phyloP scores from a whole-genome alignment of 1,139 yeast species.

The Suhomyces panamericanus region DNA sequence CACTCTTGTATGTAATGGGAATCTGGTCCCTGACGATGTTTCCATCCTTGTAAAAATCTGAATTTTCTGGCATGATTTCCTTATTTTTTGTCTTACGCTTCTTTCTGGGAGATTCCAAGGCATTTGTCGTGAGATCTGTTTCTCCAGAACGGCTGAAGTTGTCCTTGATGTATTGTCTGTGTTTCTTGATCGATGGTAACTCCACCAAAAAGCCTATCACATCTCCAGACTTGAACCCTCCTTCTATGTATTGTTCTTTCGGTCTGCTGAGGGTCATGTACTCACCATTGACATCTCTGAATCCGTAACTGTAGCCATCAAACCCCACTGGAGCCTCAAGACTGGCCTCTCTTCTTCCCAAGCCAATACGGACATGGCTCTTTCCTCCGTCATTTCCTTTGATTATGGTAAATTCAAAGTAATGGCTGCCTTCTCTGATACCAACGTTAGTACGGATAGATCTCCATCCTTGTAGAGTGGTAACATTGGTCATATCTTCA shows the following conservation, averaged over 20 bases:
- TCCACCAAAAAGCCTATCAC: conserved; percentile 76
- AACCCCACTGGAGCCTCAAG: conserved; percentile 95
- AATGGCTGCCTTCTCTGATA: conserved; percentile 76
- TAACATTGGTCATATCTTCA: conserved; percentile 43
- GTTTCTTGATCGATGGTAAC: conserved; percentile 57
- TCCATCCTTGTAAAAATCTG: conserved; percentile 24
- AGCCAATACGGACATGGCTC: conserved; percentile 77
- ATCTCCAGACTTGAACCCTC: conserved; percentile 72
- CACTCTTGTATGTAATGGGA: conserved; percentile 80
- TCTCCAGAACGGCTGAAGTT: conserved; percentile 20
- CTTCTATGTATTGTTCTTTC: conserved; percentile 37
- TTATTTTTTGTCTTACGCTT: conserved; percentile 19
- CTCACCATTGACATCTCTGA: conserved; percentile 81
- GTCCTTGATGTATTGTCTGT: conserved; percentile 30
- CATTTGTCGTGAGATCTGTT: conserved; percentile 9
- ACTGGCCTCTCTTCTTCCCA: conserved; percentile 82
- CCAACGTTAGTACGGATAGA: conserved; percentile 75
- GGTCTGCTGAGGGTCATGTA: conserved; percentile 76
- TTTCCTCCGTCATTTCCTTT: conserved; percentile 37
- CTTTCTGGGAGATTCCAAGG: conserved; percentile 17
- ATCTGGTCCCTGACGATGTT: conserved; percentile 75
- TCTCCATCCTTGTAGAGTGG: conserved; percentile 76
- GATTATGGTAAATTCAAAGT: conserved; percentile 68
- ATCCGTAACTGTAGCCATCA: conserved; percentile 91
- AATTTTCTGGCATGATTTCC: conserved; percentile 20